These are phyloP conservation scores for Lachnellula suecica DNA, from an alignment of 2,329 filamentous ascomycete species.

Conservation along the genomic window DNA sequence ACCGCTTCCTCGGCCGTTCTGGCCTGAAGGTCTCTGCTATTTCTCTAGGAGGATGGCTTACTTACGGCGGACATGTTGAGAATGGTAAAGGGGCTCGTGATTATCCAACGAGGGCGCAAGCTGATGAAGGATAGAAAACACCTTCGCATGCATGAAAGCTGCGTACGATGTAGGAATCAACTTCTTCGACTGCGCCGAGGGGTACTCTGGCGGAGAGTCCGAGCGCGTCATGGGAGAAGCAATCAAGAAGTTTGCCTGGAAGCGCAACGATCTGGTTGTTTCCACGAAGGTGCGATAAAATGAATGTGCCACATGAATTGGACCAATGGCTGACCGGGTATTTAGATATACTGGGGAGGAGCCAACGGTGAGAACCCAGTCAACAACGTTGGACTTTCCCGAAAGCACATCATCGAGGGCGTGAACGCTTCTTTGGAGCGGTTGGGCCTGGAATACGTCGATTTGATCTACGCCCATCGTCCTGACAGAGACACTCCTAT, in stretches of 20 bases:
- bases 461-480: constrained; percentile 68
- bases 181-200: constrained; percentile 57
- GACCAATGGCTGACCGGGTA: constrained; percentile 4
- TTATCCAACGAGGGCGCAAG: neutral
- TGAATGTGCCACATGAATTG: neutral
- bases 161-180: constrained; percentile 58
- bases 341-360: constrained; percentile 62
- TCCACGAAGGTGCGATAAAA: constrained; percentile 49
- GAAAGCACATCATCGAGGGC: constrained; percentile 62
- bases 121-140: constrained; percentile 45
- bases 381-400: constrained; percentile 58
- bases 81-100: constrained; percentile 47
- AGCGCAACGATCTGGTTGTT: constrained; percentile 55
- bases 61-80: constrained; percentile 72
- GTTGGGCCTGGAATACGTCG: constrained; percentile 54
- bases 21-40: constrained; percentile 75
- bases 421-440: constrained; percentile 51
- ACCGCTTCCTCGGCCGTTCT: constrained; percentile 69
- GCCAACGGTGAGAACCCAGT: constrained; percentile 38
- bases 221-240: constrained; percentile 55
- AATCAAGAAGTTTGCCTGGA: constrained; percentile 57
- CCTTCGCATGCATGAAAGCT: constrained; percentile 60
- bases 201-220: constrained; percentile 50
- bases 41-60: constrained; percentile 70
- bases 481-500: constrained; percentile 68